A percentile compares a stretch with the other conserved stretches of the same genome.
phyloP scores from a whole-genome alignment of 2,329 filamentous ascomycete genomes.

The Fusarium paranaense region DNA sequence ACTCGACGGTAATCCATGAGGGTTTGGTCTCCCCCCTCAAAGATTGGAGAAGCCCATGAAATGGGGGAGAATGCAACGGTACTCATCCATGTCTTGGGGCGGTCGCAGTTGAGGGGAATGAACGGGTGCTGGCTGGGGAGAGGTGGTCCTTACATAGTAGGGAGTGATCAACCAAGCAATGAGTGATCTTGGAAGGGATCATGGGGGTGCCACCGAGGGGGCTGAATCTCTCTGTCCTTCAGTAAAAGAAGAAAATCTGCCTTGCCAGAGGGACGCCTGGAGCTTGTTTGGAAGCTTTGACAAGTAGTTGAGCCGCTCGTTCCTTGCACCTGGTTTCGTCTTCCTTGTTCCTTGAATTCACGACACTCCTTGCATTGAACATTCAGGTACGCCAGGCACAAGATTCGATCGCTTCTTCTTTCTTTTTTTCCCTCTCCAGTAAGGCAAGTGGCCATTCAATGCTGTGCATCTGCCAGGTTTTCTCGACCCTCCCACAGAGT shows the following conservation, averaged over 20 bases:
- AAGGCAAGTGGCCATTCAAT: not conserved
- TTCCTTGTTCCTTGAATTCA: slow-evolving; percentile 13
- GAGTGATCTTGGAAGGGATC: slow-evolving; percentile 2
- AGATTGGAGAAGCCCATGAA: not conserved
- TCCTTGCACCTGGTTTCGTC: slow-evolving; percentile 3
- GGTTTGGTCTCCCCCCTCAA: not conserved
- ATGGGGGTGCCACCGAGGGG: not conserved
- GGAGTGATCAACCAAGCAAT: not conserved
- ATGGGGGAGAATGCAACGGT: slow-evolving; percentile 6
- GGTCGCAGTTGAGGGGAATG: not conserved
- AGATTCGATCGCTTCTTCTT: not conserved
- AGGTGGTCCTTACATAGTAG: not conserved
- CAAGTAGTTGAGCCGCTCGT: slow-evolving; percentile 7
- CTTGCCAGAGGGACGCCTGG: slow-evolving; percentile 13
- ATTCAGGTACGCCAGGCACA: slow-evolving; percentile 2
- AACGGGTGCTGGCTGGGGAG: not conserved
- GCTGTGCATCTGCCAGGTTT: not conserved
- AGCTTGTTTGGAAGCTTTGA: slow-evolving; percentile 15
- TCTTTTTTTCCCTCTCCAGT: slow-evolving; percentile 7
- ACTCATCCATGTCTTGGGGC: slow-evolving; percentile 22
- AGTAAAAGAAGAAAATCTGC: slow-evolving; percentile 11
- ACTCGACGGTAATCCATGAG: slow-evolving; percentile 4
- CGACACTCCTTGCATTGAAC: slow-evolving; percentile 2
- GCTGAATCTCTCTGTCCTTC: not conserved
- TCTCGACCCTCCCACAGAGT: slow-evolving; percentile 3